phyloP scores from a whole-genome alignment of 2,329 filamentous ascomycete species.

The Sordariomycetes sp. region DNA sequence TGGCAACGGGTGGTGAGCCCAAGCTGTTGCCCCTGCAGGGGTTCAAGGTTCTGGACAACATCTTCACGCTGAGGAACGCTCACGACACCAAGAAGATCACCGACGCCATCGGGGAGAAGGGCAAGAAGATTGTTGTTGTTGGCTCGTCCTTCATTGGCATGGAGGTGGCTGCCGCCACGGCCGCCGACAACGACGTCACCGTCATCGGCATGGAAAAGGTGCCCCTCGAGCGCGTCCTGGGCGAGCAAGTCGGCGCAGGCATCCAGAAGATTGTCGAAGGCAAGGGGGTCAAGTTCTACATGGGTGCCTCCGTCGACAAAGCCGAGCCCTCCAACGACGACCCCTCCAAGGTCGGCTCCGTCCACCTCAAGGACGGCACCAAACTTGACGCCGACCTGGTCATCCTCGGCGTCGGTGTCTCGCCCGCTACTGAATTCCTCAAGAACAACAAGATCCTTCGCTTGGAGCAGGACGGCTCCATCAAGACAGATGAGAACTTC shows the following conservation, averaged over 20 bases:
- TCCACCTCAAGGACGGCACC: slow-evolving; percentile 80
- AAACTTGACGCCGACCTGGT: slow-evolving; percentile 80
- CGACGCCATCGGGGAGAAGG: slow-evolving; percentile 67
- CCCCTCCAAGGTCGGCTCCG: slow-evolving; percentile 64
- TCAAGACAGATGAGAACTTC: slow-evolving; percentile 74
- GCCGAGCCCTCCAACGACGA: slow-evolving; percentile 63
- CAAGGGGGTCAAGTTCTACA: slow-evolving; percentile 81
- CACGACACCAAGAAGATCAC: slow-evolving; percentile 71
- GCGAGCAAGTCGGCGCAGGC: slow-evolving; percentile 68
- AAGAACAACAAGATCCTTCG: slow-evolving; percentile 59
- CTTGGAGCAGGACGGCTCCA: slow-evolving; percentile 76
- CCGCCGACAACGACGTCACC: slow-evolving; percentile 72
- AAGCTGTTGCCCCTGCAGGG: slow-evolving; percentile 70
- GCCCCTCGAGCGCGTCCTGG: slow-evolving; percentile 81
- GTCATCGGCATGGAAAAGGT: slow-evolving; percentile 82
- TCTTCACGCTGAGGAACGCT: slow-evolving; percentile 76
- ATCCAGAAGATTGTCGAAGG: slow-evolving; percentile 74
- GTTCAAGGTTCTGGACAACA: slow-evolving; percentile 77
- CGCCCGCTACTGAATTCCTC: slow-evolving; percentile 77
- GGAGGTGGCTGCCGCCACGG: slow-evolving; percentile 83
- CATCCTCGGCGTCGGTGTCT: slow-evolving; percentile 82
- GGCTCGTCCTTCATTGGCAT: slow-evolving; percentile 97
- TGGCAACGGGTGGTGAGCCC: slow-evolving; percentile 79
- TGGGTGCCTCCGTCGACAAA: slow-evolving; percentile 74
- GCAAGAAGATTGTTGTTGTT: slow-evolving; percentile 86